phyloP scores from a whole-genome alignment of 2,329 filamentous ascomycete genomes.

The Fusarium tricinctum region DNA sequence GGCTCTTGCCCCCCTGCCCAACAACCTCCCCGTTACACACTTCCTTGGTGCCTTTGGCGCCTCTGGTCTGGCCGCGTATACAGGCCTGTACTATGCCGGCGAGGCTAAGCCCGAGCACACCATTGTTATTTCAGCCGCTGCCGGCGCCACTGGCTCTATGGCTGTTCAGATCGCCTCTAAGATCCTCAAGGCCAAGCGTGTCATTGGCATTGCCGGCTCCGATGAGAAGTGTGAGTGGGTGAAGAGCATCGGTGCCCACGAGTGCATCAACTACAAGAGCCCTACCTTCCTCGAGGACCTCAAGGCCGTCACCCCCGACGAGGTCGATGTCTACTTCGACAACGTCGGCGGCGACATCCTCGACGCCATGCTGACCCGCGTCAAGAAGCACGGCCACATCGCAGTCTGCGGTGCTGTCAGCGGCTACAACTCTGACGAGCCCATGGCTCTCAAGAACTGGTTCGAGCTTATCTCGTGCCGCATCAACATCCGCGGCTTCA shows the following conservation, averaged over 20 bases:
- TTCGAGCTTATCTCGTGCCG: conserved; percentile 50
- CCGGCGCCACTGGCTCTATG: conserved; percentile 51
- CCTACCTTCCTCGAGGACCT: conserved; percentile 49
- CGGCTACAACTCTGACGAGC: conserved; percentile 48
- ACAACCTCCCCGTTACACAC: conserved; percentile 45
- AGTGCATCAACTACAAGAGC: conserved; percentile 52
- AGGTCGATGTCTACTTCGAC: conserved; percentile 52
- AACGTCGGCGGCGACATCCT: conserved; percentile 50
- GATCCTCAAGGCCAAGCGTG: conserved; percentile 49
- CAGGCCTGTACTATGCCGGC: conserved; percentile 45
- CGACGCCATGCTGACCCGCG: conserved; percentile 49
- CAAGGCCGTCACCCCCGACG: conserved; percentile 47
- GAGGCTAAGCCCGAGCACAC: conserved; percentile 50
- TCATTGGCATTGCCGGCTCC: conserved; percentile 49
- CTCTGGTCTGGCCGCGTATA: conserved; percentile 49
- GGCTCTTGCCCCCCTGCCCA: conserved; percentile 45
- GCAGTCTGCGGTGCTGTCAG: conserved; percentile 50
- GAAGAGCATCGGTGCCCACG: conserved; percentile 47
- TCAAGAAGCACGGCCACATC: conserved; percentile 47
- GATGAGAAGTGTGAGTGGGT: conserved; percentile 52
- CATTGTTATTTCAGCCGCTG: conserved; percentile 50
- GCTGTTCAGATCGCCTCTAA: conserved; percentile 51
- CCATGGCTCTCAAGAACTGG: conserved; percentile 50
- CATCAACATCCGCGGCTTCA: conserved; percentile 48
- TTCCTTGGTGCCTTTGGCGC: conserved; percentile 51